A percentile compares a stretch with the other conserved stretches of the same genome.
These are phyloP conservation scores for Lactarius sp. DNA, from an alignment of 768 basidiomycete species.

Conservation along the genomic window DNA sequence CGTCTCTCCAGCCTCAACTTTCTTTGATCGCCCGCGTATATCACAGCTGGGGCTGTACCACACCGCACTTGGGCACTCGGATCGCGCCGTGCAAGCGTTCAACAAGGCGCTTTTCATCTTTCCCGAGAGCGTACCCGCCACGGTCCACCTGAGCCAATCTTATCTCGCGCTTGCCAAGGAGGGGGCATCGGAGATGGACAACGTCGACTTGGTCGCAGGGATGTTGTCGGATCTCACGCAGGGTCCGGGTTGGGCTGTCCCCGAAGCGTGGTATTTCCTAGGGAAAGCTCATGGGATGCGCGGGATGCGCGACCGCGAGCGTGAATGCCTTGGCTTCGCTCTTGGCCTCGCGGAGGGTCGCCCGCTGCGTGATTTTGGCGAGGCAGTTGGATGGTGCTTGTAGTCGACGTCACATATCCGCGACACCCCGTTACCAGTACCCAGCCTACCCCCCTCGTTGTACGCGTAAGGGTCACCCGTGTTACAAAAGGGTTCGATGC, in stretches of 20 bases:
- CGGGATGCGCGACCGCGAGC: conserved; percentile 62
- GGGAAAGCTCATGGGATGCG: conserved; percentile 77
- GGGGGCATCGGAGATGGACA: conserved; percentile 34
- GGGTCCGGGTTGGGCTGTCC: conserved; percentile 82
- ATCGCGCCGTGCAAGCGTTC: conserved; percentile 68
- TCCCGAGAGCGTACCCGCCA: conserved; percentile 73
- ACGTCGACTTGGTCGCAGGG: conserved; percentile 79
- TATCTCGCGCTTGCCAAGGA: conserved; percentile 48
- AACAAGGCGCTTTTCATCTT: conserved; percentile 85
- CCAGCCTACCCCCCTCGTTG: not conserved
- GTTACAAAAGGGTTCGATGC: not conserved
- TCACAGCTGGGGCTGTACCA: conserved; percentile 71
- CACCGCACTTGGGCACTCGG: conserved; percentile 48
- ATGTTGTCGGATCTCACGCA: conserved; percentile 72
- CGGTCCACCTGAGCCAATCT: conserved; percentile 71
- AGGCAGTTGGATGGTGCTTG: conserved; percentile 66
- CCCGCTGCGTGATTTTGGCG: conserved; percentile 57
- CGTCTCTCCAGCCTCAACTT: not conserved
- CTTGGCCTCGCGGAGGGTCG: conserved; percentile 57
- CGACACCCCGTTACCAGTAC: not conserved
- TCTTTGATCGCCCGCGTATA: no score
- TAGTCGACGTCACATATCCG: conserved; percentile 21
- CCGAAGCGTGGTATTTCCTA: conserved; percentile 94
- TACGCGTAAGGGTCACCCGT: conserved; percentile 7
- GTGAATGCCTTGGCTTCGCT: conserved; percentile 70